Base-by-base conservation (phyloP, 331 rosid genomes). In the Saraca asoca region DNA sequence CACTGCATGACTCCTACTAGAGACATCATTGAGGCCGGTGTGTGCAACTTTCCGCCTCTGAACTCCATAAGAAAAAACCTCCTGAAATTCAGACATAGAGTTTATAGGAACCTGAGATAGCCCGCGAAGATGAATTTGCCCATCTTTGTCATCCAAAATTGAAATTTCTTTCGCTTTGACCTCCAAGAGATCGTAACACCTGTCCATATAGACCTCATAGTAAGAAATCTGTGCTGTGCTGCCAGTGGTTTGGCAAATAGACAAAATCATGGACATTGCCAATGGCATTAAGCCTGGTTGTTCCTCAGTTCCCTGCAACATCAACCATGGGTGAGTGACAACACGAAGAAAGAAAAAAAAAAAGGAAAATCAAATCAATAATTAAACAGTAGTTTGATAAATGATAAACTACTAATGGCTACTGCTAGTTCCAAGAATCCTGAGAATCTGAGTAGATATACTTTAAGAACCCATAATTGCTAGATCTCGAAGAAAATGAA, bases 1-100 rank as follows among this genome's bases (percentile, higher is more conserved):
- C 59, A 93, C 95, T 41, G 90, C 97, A 60, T 93, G 98, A 75
- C 97, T 93, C 78, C 98, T 84, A 71, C 97, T 93, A 2, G 98
- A 93, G 62, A 93, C 95, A 64, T 93, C 97, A 48, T 90, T 93
- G 71, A 93, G 90, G 57, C 84, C 80, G 0, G 96, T 93, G 76
- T 93, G 97, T 2, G 98, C 95, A 2, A 81, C 79, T 77, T 88
- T 93, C 43, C 98, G 78, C 51, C 92, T 80, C 78, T 78, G 95
- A 71, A 90, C 71, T 31, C 92, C 97, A 2, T 83, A 41, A 39
- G 86, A 75, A 68, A 86, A 84, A 6, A 63, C 79, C 62, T 86
- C 88, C 48, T 72, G 66, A 69, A 93, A 90, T 20, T 90, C 95
- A 10, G 78, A 62, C 85, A 90, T 82, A n/a, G 89, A 81, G 51